Conservation (phyloP, 257 asterid genomes). For the Scutellaria baicalensis region DNA sequence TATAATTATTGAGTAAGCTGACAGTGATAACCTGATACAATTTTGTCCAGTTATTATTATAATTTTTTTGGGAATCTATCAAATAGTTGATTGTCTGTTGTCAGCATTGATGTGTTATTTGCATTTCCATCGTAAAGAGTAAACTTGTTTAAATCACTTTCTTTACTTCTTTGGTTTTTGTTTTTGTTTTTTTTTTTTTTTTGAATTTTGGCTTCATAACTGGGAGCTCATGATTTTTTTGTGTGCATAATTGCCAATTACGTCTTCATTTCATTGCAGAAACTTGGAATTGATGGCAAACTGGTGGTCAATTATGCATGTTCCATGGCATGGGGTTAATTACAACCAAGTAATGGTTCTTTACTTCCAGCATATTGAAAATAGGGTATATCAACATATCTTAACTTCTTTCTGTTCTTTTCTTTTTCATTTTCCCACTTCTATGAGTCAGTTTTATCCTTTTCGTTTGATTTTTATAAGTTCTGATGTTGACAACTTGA, state of each 20-base stretch:
- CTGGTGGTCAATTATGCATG: constrained; percentile 89
- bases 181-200: no score
- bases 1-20: no score
- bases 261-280: constrained; percentile 40
- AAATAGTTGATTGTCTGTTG: no score
- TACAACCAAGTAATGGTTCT: constrained; percentile 4
- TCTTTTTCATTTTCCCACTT: neutral
- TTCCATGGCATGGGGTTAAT: constrained; percentile 99
- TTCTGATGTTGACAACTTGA: neutral
- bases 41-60: no score
- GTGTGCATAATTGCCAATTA: neutral
- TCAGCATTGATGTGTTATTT: no score
- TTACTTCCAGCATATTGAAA: constrained; percentile 7
- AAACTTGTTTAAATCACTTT: no score
- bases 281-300: constrained; percentile 87
- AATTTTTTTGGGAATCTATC: no score
- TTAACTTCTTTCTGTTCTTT: neutral
- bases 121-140: no score
- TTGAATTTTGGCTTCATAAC: no score
- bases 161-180: no score
- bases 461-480: neutral
- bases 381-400: constrained; percentile 11
- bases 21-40: no score
- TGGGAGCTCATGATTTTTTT: no score
- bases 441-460: neutral